Evolutionary conservation across 768 basidiomycete genomes (phyloP).

Genomic region (Tulasnella sp.): DNA sequence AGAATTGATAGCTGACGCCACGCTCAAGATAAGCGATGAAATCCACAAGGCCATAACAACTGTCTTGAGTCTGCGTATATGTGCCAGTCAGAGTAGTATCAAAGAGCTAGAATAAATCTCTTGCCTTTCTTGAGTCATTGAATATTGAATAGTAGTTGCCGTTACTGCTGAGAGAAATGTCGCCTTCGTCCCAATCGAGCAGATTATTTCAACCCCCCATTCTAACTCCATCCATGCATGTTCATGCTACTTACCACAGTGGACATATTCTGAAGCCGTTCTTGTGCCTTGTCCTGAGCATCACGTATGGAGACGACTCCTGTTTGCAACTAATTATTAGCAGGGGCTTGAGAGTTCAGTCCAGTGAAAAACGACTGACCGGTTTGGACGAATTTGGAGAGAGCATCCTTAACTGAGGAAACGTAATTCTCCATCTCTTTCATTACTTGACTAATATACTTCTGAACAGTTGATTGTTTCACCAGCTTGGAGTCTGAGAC

Average conservation of each 20-base stretch:
- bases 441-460: not conserved
- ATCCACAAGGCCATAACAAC: constrained; percentile 32
- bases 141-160: not conserved
- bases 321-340: constrained; percentile 38
- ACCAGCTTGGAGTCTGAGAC: not conserved
- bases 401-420: constrained; percentile 64
- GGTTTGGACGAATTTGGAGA: constrained; percentile 74
- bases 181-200: not conserved
- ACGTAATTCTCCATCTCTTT: constrained; percentile 64
- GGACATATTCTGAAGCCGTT: constrained; percentile 27
- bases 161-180: constrained; percentile 17
- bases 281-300: constrained; percentile 16
- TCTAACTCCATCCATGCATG: no score
- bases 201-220: not conserved
- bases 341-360: no score
- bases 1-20: constrained; percentile 36
- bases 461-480: no score
- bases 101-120: not conserved
- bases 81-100: not conserved
- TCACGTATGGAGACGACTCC: constrained; percentile 71
- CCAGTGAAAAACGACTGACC: constrained; percentile 46
- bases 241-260: constrained; percentile 18
- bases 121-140: not conserved
- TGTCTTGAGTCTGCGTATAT: not conserved
- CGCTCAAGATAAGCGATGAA: constrained; percentile 33